Conservation (phyloP, 73 alveolate genomes). For the Paramecium octaurelia region DNA sequence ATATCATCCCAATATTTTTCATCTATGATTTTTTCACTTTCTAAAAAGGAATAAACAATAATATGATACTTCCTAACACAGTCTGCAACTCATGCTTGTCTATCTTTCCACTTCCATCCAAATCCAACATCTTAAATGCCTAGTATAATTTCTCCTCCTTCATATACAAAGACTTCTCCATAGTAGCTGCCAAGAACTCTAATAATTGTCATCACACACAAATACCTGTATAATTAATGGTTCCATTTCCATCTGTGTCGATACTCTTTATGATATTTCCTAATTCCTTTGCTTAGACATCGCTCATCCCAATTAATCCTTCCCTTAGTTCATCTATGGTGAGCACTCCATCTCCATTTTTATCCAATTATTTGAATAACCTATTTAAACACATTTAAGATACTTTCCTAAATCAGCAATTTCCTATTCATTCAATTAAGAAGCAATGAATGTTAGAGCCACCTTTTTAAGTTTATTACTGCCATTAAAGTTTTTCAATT, state of each 20-base stretch:
- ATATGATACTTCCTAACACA: conserved; percentile 38
- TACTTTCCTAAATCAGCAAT: conserved; percentile 62
- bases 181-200: conserved; percentile 69
- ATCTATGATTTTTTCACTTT: conserved; percentile 37
- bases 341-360: conserved; percentile 70
- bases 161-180: conserved; percentile 65
- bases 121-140: conserved; percentile 65
- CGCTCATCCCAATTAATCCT: conserved; percentile 55
- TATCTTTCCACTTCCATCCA: conserved; percentile 68
- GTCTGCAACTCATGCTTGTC: conserved; percentile 56
- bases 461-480: conserved; percentile 62
- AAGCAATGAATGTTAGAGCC: conserved; percentile 67
- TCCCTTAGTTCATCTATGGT: conserved; percentile 67
- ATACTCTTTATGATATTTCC: conserved; percentile 55
- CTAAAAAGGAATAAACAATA: neutral
- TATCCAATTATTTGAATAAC: conserved; percentile 61
- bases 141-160: conserved; percentile 62
- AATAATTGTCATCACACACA: neutral
- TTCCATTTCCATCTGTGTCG: conserved; percentile 71
- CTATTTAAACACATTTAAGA: neutral
- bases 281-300: conserved; percentile 45
- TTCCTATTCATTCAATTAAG: conserved; percentile 60
- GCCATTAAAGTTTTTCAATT: conserved; percentile 50
- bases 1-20: conserved; percentile 58
- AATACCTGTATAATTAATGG: conserved; percentile 62